Base-by-base conservation (phyloP, 2,329 filamentous ascomycete genomes). In the Massarina eburnea region DNA sequence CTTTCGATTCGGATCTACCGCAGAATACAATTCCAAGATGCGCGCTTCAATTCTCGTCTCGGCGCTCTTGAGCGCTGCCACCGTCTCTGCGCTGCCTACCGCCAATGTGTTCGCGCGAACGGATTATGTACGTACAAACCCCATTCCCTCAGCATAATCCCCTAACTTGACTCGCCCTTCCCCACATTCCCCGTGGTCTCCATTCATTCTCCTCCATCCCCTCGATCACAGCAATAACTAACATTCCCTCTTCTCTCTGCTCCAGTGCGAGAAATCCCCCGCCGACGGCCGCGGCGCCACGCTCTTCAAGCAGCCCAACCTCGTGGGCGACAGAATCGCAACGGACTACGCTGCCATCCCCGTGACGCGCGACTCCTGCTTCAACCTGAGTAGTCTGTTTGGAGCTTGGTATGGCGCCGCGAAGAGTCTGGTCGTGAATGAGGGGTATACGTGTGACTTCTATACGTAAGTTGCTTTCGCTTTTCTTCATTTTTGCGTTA, bases 401-500 rank as follows among this genome's bases (percentile, higher is more conserved):
- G 56, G 51, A 33, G 39, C 43, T 27, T 61, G 55, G 49, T 50
- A 59, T 26, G 36, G 36, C 30, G 38, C 51, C 19, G 46, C 50
- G 1, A 50, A 52, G 19, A 57, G 54, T 30, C 34, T 62, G 33
- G 35, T 41, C 6, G 51, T 58, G 1, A 43, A 52, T 32, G 26
- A 41, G 17, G 55, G 49, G 2, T 54, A 45, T 20, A 49, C 48
- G 40, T 62, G 59, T 39, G 41, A 49, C 5, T 62, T 58, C 38
- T 57, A 49, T 43, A 41, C 45, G 57, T 61, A 46, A 51, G 57
- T 53, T 26, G 12, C 18, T 29, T 32, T 17, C 15, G 29, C 6
- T 24, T 27, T 21, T 17, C 9, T 34, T 26, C 19, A 2, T 9
- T 20, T 6, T 6, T 27, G 20, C 10, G 1, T 40, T 3, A 24